A percentile compares a stretch with the other conserved stretches of the same genome.
Conservation (phyloP, 495 filamentous ascomycete genomes). For the Umbilicaria muhlenbergii region DNA sequence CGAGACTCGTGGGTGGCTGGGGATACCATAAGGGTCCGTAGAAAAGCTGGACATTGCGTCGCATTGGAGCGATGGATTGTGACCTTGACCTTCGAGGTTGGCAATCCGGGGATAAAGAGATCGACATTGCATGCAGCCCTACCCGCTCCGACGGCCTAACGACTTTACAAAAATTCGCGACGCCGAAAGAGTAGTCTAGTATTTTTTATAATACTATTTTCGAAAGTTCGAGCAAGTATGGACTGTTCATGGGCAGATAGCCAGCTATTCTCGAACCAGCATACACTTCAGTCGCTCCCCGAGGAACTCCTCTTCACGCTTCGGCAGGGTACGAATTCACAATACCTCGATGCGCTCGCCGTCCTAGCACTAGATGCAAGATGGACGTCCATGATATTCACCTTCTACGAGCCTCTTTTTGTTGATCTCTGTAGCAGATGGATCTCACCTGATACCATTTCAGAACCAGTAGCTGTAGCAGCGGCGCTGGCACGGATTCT, state of each 20-base stretch:
- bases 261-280: conserved; percentile 1
- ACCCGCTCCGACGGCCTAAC: neutral
- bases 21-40: no score
- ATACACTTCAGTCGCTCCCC: conserved; percentile 38
- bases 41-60: no score
- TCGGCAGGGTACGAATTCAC: conserved; percentile 40
- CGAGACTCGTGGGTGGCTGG: neutral
- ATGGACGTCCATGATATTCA: conserved; percentile 52
- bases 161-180: neutral
- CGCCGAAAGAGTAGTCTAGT: neutral
- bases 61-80: no score
- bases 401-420: conserved; percentile 52
- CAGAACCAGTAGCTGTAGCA: conserved; percentile 36
- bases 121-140: neutral
- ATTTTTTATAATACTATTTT: neutral
- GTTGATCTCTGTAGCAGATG: conserved; percentile 70
- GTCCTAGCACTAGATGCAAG: conserved; percentile 46
- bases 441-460: conserved; percentile 31
- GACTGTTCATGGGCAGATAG: conserved; percentile 5
- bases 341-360: conserved; percentile 57
- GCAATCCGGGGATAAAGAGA: no score
- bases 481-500: conserved; percentile 64
- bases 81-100: no score
- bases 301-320: conserved; percentile 49
- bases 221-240: neutral